Conservation (phyloP, 768 basidiomycete genomes). For the Macrocybe gigantea region DNA sequence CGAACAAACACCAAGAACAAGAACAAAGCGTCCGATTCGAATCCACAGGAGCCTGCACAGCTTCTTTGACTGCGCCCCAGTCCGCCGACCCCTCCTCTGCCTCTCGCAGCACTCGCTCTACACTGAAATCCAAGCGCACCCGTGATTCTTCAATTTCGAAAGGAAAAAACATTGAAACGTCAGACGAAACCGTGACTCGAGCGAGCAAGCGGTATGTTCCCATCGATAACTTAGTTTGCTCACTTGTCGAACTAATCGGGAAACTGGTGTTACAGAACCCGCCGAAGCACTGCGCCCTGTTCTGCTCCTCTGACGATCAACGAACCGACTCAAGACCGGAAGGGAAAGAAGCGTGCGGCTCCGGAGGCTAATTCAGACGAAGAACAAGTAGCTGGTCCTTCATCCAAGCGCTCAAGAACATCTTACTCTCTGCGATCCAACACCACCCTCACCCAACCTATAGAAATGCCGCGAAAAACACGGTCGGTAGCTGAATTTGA, state of each 20-base stretch:
- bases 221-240: conserved; percentile 17
- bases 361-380: conserved; percentile 67
- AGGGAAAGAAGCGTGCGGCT: conserved; percentile 91
- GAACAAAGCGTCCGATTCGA: conserved; percentile 46
- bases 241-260: conserved; percentile 21
- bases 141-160: conserved; percentile 47
- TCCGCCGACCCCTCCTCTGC: conserved; percentile 24
- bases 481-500: conserved; percentile 34
- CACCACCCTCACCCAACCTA: conserved; percentile 33
- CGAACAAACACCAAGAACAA: conserved; percentile 56
- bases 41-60: conserved; percentile 25
- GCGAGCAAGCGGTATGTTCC: conserved; percentile 57
- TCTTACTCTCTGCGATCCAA: conserved; percentile 67
- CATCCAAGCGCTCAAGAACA: conserved; percentile 60
- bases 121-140: conserved; percentile 44
- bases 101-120: conserved; percentile 38
- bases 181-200: conserved; percentile 44
- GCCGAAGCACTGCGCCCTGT: conserved; percentile 43
- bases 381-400: conserved; percentile 46
- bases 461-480: conserved; percentile 72
- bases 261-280: conserved; percentile 38
- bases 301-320: conserved; percentile 55
- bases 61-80: conserved; percentile 22
- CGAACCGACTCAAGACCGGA: conserved; percentile 70
- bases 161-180: conserved; percentile 58